Percentiles rank a stretch among this genome's conserved stretches.
phyloP scores from a whole-genome alignment of 805 yeast genomes.

The Suhomyces canberraensis region DNA sequence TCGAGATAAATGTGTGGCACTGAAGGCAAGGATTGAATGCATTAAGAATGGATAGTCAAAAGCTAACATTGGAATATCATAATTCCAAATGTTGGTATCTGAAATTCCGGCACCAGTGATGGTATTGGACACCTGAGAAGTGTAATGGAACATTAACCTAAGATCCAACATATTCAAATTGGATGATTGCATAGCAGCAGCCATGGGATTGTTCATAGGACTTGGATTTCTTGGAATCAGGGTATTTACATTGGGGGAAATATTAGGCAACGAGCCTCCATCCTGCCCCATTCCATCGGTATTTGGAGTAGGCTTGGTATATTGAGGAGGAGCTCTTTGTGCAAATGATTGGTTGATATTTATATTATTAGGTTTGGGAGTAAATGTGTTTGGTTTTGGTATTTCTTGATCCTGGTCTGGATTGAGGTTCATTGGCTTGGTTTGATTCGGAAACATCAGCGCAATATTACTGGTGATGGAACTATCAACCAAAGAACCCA shows the following conservation, averaged over 20 bases:
- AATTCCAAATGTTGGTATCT: slow-evolving; percentile 80
- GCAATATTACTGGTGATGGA: slow-evolving; percentile 3
- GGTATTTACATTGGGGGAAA: slow-evolving; percentile 19
- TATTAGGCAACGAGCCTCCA: slow-evolving; percentile 13
- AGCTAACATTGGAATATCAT: slow-evolving; percentile 84
- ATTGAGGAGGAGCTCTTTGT: background rate
- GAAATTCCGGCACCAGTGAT: slow-evolving; percentile 90
- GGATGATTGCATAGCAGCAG: slow-evolving; percentile 4
- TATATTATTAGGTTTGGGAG: background rate
- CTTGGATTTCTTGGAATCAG: slow-evolving; percentile 8
- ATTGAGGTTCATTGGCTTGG: background rate
- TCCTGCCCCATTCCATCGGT: background rate
- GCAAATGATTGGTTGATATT: slow-evolving; percentile 7
- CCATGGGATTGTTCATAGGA: slow-evolving; percentile 10
- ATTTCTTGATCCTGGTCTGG: background rate
- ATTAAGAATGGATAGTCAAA: slow-evolving; percentile 84
- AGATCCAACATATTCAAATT: slow-evolving; percentile 70
- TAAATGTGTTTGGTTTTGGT: slow-evolving; percentile 12
- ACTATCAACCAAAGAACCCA: slow-evolving; percentile 27
- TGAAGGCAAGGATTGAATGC: slow-evolving; percentile 88
- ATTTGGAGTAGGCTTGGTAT: background rate
- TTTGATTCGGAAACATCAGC: background rate
- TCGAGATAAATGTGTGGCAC: slow-evolving; percentile 86
- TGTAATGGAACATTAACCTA: slow-evolving; percentile 82
- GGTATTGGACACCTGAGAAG: slow-evolving; percentile 78